A percentile compares a stretch with the other conserved stretches of the same genome.
These are phyloP conservation scores for Wilcoxina mikolae DNA, from an alignment of 495 filamentous ascomycete genomes.

Conservation along the genomic window DNA sequence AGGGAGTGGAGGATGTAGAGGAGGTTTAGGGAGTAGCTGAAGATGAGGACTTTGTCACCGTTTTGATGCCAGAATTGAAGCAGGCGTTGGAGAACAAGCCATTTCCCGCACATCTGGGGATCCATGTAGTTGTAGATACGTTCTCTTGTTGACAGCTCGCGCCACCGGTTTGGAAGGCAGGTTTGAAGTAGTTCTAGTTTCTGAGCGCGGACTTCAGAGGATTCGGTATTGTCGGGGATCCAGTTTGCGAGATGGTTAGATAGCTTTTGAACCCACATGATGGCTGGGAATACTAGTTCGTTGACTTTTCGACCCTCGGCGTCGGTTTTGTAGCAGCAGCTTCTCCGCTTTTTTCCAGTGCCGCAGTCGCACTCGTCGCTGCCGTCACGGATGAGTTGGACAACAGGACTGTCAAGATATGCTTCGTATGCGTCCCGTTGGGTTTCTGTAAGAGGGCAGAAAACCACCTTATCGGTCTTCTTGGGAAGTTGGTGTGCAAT, in stretches of 20 bases:
- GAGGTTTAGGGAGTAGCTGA: slow-evolving; percentile 75
- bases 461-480: slow-evolving; percentile 87
- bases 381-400: slow-evolving; percentile 52
- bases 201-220: slow-evolving; percentile 61
- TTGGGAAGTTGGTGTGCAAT: slow-evolving; percentile 93
- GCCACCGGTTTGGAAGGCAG: slow-evolving; percentile 63
- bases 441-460: slow-evolving; percentile 73
- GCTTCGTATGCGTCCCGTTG: slow-evolving; percentile 78
- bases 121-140: slow-evolving; percentile 71
- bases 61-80: slow-evolving; percentile 78
- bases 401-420: slow-evolving; percentile 54
- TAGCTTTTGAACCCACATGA: slow-evolving; percentile 67
- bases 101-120: slow-evolving; percentile 91
- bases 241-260: slow-evolving; percentile 85
- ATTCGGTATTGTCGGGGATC: slow-evolving; percentile 52
- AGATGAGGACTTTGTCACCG: slow-evolving; percentile 86
- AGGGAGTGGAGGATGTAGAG: slow-evolving; percentile 74
- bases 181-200: slow-evolving; percentile 64
- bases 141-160: slow-evolving; percentile 54
- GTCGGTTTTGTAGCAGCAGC: slow-evolving; percentile 58
- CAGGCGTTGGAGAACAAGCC: slow-evolving; percentile 74
- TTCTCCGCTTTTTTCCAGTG: slow-evolving; percentile 56
- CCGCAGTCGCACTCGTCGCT: slow-evolving; percentile 56
- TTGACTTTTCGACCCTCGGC: slow-evolving; percentile 53
- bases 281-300: slow-evolving; percentile 68